Evolutionary conservation across 176 grass and related monocot genomes (phyloP).

Genomic region (Oryza australiensis): DNA sequence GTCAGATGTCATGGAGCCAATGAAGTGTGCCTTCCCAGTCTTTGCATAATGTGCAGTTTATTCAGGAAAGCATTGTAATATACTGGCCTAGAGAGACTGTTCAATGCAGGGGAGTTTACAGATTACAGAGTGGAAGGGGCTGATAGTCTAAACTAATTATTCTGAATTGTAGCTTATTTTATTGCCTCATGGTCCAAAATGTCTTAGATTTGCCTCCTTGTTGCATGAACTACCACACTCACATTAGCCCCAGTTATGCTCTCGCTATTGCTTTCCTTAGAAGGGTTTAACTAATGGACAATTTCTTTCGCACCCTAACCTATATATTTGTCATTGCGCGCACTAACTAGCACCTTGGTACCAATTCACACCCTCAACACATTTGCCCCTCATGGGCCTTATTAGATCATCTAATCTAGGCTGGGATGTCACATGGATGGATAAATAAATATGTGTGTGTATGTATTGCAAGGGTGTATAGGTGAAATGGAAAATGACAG

Average conservation of each 20-base stretch:
- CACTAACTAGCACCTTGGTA: background rate
- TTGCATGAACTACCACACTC: background rate
- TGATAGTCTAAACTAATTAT: background rate
- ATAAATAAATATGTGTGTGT: too few species aligned
- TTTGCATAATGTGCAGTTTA: background rate
- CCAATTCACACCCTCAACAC: background rate
- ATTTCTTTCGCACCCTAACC: background rate
- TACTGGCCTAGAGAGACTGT: background rate
- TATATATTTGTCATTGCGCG: background rate
- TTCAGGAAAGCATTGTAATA: background rate
- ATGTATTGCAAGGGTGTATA: background rate
- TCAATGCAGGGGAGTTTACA: background rate
- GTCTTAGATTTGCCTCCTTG: background rate
- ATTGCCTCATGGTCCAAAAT: background rate
- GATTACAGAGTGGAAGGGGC: background rate
- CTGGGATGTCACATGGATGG: background rate
- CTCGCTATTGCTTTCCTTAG: background rate
- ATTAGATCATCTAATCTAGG: background rate
- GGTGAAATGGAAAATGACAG: background rate
- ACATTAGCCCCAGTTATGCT: background rate
- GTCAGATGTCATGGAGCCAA: background rate
- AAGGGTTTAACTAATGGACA: background rate
- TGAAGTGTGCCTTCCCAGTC: background rate
- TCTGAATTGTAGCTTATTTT: background rate
- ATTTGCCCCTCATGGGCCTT: background rate